Conservation (phyloP, 371 early-diverging fungal genomes). For the Umbelopsis sp. region DNA sequence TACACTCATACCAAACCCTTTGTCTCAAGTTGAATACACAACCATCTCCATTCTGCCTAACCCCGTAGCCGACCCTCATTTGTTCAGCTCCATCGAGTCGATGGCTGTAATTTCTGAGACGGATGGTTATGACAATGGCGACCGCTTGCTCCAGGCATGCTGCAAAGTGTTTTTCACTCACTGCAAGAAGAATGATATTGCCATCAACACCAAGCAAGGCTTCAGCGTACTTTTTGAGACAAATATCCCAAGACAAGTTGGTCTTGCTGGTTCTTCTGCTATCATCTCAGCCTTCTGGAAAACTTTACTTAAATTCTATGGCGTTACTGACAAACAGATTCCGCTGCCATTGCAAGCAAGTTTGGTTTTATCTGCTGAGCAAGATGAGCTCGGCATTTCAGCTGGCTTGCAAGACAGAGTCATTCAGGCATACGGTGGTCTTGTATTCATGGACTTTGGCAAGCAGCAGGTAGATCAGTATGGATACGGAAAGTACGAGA, state of each 20-base stretch:
- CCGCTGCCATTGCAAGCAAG: slow-evolving; percentile 60
- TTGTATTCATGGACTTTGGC: slow-evolving; percentile 74
- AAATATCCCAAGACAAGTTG: slow-evolving; percentile 77
- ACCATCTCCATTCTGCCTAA: slow-evolving; percentile 49
- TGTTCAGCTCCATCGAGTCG: slow-evolving; percentile 45
- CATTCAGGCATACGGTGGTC: slow-evolving; percentile 67
- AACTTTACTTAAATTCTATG: slow-evolving; percentile 52
- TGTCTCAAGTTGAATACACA: slow-evolving; percentile 30
- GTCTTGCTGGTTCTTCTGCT: slow-evolving; percentile 72
- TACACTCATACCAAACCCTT: slow-evolving; percentile 55
- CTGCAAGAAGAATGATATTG: slow-evolving; percentile 44
- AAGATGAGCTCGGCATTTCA: slow-evolving; percentile 64
- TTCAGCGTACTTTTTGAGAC: slow-evolving; percentile 61
- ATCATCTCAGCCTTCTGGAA: slow-evolving; percentile 67
- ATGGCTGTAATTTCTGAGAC: slow-evolving; percentile 39
- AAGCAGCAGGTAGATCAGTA: slow-evolving; percentile 54
- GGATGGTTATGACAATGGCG: slow-evolving; percentile 67
- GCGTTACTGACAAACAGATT: slow-evolving; percentile 39
- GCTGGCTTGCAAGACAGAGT: slow-evolving; percentile 76
- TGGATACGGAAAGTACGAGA: slow-evolving; percentile 61
- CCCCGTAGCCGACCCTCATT: slow-evolving; percentile 48
- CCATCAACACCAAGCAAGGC: slow-evolving; percentile 48
- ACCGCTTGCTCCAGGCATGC: slow-evolving; percentile 60
- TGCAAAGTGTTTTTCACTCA: slow-evolving; percentile 62
- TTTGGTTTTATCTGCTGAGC: slow-evolving; percentile 62